Percentiles rank a stretch among this genome's conserved stretches.
Conservation (phyloP, 2,329 filamentous ascomycete species). For the Pestalotiopsis sp. region DNA sequence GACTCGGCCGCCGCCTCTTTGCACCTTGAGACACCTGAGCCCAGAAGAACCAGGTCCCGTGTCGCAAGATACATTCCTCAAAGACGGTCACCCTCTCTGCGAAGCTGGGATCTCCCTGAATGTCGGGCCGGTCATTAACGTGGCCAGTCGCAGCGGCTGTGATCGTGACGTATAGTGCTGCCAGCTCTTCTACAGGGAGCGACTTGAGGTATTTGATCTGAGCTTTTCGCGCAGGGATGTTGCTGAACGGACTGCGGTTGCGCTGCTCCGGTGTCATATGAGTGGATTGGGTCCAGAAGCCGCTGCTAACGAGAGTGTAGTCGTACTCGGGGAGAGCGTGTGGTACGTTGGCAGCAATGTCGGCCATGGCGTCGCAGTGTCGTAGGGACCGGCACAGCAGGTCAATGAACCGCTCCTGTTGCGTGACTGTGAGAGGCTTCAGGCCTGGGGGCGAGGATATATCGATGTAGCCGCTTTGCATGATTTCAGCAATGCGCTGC, state of each 20-base stretch:
- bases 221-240: conserved; percentile 17
- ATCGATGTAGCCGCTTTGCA: conserved; percentile 17
- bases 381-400: conserved; percentile 23
- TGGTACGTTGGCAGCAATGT: conserved; percentile 27
- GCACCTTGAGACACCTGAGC: conserved; percentile 13
- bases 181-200: conserved; percentile 23
- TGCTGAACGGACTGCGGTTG: conserved; percentile 20
- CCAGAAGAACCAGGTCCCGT: conserved; percentile 33
- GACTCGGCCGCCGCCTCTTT: neutral
- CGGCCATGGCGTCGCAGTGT: conserved; percentile 30
- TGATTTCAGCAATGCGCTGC: conserved; percentile 18
- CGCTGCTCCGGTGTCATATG: neutral
- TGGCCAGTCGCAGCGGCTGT: conserved; percentile 15
- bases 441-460: conserved; percentile 17
- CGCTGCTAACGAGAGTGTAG: conserved; percentile 11
- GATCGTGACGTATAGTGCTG: conserved; percentile 23
- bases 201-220: conserved; percentile 26
- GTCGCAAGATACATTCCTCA: conserved; percentile 30
- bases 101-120: conserved; percentile 13
- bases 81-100: conserved; percentile 23
- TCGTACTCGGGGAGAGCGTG: neutral
- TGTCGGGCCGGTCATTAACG: neutral
- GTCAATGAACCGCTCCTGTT: neutral
- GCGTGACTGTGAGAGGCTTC: conserved; percentile 14
- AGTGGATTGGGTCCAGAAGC: conserved; percentile 2